phyloP scores from a whole-genome alignment of 306 rosid species.

The Senna siamea region DNA sequence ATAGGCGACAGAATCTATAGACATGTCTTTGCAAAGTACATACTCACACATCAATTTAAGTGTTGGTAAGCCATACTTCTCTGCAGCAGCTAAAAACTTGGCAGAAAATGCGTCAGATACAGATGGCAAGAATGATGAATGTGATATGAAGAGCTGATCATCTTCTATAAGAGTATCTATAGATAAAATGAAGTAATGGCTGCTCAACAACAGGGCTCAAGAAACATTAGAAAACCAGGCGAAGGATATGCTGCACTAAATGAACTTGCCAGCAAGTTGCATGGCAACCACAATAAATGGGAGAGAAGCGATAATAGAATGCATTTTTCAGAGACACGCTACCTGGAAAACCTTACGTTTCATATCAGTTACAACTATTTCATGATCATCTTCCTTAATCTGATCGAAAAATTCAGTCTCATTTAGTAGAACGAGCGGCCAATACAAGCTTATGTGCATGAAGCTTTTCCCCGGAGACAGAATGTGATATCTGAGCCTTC shows the following conservation, averaged over 20 bases:
- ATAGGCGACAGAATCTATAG: conserved; percentile 83
- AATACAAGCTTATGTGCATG: conserved; percentile 86
- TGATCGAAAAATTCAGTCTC: conserved; percentile 63
- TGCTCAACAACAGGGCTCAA: conserved; percentile 49
- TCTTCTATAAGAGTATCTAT: conserved; percentile 78
- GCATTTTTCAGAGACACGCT: conserved; percentile 23
- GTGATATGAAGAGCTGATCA: conserved; percentile 68
- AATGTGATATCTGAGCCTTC: too few relatives aligned
- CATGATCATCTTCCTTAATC: conserved; percentile 62
- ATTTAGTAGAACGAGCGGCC: conserved; percentile 82
- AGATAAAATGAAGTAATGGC: conserved; percentile 89
- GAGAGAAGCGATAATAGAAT: not conserved
- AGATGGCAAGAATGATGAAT: conserved; percentile 64
- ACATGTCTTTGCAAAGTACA: conserved; percentile 85
- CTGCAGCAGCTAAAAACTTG: conserved; percentile 85
- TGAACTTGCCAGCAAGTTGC: conserved; percentile 3
- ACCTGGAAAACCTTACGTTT: conserved; percentile 96
- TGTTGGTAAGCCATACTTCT: conserved; percentile 77
- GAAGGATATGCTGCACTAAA: conserved; percentile 23
- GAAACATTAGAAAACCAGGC: conserved; percentile 37
- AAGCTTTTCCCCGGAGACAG: conserved; percentile 88
- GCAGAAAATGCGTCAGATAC: conserved; percentile 76
- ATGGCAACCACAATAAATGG: conserved; percentile 23
- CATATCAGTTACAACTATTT: conserved; percentile 62
- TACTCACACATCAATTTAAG: conserved; percentile 91